Conservation (phyloP, 2,329 filamentous ascomycete species). For the Graphium sp. region DNA sequence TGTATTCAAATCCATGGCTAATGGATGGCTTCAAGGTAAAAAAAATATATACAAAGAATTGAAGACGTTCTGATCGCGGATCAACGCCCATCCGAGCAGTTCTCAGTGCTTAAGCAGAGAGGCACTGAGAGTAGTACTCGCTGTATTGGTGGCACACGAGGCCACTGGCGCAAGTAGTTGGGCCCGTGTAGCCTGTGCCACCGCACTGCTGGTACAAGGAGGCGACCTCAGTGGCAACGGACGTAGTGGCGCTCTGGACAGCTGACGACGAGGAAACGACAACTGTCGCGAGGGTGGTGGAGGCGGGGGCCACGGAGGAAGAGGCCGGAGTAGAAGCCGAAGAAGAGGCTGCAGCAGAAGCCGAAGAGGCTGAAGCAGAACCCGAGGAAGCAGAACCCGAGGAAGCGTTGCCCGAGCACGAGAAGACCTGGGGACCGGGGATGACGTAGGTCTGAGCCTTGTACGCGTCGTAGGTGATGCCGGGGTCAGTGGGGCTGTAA, state of each 20-base stretch:
- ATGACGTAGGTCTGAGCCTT: conserved; percentile 25
- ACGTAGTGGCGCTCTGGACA: too few species aligned
- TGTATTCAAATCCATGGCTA: too few species aligned
- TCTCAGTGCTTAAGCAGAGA: conserved; percentile 12
- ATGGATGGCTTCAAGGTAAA: too few species aligned
- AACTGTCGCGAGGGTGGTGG: too few species aligned
- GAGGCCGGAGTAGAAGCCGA: too few species aligned
- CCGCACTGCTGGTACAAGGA: too few species aligned
- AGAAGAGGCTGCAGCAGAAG: background rate
- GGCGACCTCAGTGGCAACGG: too few species aligned
- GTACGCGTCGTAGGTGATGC: conserved; percentile 35
- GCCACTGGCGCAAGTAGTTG: conserved; percentile 10
- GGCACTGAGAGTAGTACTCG: conserved; percentile 13
- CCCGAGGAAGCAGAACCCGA: background rate
- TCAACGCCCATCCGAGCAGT: too few species aligned
- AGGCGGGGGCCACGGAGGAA: too few species aligned
- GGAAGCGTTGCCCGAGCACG: conserved; percentile 15
- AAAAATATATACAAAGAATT: conserved; percentile 1
- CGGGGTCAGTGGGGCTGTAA: conserved; percentile 29
- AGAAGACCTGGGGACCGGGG: conserved; percentile 29
- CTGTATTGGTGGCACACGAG: conserved; percentile 10
- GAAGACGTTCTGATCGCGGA: background rate
- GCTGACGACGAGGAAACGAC: too few species aligned
- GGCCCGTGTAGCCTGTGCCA: conserved; percentile 10
- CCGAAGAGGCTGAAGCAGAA: background rate